Base-by-base conservation (phyloP, 208 protist genomes). In the Trypanosoma scelopori region DNA sequence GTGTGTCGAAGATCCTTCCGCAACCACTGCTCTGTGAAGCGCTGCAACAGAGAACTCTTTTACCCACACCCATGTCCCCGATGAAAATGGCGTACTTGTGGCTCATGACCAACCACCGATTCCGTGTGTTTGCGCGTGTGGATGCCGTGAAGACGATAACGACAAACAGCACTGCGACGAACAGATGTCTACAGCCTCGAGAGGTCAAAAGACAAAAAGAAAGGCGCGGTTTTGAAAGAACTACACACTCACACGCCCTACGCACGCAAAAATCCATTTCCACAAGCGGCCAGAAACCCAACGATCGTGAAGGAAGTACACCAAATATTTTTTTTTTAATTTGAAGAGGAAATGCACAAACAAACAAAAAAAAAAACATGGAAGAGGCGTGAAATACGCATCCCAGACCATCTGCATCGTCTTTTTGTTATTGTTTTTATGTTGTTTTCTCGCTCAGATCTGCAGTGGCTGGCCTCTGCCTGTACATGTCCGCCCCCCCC, bases 11-110 rank as follows among this genome's bases (percentile, higher is more conserved):
- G 89, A 67, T 98, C 96, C 32, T 91, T 80, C 55, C 92, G 78
- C 63, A 98, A 99, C 52, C 93, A 93, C 73, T 98, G 88, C 70
- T 99, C 97, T n/a, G 94, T 99, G 82, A 99, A 99, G 75, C 98
- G 93, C 66, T 98, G 95, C 71, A 99, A 92, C 37, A 99, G 82
- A 71, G 96, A 99, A 46, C n/a, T n/a, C 89, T 97, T 82, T 99
- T 99, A 55, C 98, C 98, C 2, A 98, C 97, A 58, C 95, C 91
- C 94, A 98, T 99, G 79, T 98, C 96, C 30, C 92, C 91, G 59
- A 99, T 99, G 70, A 99, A 98, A 65, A 99, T 98, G 49, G 98
- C 99, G 71, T 98, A 91, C 69, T 85, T 91, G 81, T 93, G 83
- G 58, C 69, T 88, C 86, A 90, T 91, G 16, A n/a, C 20, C 37